phyloP scores from a whole-genome alignment of 345 rosid genomes.

The Ceriops decandra region DNA sequence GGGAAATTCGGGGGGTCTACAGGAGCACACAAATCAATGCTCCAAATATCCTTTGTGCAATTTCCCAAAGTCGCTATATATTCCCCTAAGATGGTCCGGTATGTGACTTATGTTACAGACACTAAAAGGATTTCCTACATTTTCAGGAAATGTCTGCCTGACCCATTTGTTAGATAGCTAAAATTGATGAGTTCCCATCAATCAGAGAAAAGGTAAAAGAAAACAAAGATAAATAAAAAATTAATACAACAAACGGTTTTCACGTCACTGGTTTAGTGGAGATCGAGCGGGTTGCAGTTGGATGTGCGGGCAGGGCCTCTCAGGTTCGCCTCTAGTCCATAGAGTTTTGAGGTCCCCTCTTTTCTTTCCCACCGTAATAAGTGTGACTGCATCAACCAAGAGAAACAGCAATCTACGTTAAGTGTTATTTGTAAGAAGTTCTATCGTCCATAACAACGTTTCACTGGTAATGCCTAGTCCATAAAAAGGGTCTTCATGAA shows the following conservation, averaged over 20 bases:
- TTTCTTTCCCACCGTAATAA: constrained; percentile 62
- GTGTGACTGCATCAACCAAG: constrained; percentile 51
- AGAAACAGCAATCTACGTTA: background rate
- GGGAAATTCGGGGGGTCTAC: too few relatives aligned
- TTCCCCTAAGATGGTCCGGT: background rate
- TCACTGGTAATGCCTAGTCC: background rate
- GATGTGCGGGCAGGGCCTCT: constrained; percentile 66
- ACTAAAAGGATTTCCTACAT: background rate
- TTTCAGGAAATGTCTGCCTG: background rate
- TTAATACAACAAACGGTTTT: too few relatives aligned
- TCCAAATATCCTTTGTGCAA: background rate
- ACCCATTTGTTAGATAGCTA: too few relatives aligned
- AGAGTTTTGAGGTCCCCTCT: constrained; percentile 79
- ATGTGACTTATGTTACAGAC: background rate
- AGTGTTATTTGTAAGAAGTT: background rate
- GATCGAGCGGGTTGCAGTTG: constrained; percentile 34
- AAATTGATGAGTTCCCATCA: too few relatives aligned
- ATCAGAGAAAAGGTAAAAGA: too few relatives aligned
- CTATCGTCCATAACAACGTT: background rate
- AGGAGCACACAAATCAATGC: too few relatives aligned
- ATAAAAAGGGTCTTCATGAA: too few relatives aligned
- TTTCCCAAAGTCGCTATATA: background rate
- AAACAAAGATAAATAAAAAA: too few relatives aligned
- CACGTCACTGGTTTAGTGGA: background rate
- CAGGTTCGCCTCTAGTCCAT: constrained; percentile 84